Base-by-base conservation (phyloP, 2,329 filamentous ascomycete genomes). In the Lecanosticta acicola region DNA sequence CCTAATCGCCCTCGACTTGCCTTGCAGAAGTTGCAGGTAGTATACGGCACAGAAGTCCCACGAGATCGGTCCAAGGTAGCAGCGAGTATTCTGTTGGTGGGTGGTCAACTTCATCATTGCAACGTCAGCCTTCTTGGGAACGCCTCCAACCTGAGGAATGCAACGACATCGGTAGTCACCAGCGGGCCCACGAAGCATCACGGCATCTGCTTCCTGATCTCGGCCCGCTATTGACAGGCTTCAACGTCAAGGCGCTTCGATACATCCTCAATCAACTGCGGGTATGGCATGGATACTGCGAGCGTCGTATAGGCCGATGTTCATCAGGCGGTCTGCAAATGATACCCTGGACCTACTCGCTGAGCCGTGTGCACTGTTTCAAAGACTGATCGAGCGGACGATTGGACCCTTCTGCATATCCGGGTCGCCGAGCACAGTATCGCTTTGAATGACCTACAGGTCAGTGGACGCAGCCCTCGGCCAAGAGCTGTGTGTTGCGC, bases 131-230 rank as follows among this genome's bases (percentile, higher is more conserved):
- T 26, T 47, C 41, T 21, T 24, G 46, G 48, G 52, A 60, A 58
- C 57, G 55, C 58, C 57, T 60, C 57, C 44, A 46, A 44, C 46
- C 35, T 39, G 43, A 57, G 59, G 59, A 62, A 60, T 62, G 59
- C 56, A 57, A 56, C 55, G 44, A 32, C 39, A 47, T 44, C 53
- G 49, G 51, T 47, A 48, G 26, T 44, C 42, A 8, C 40, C 47
- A 42, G 21, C 39, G 32, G 37, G 38, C 14, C 24, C 39, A 26
- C 20, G n/a, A 39, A 21, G 29, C 39, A 34, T 45, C 16, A 16
- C 41, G 37, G 18, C 38, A 14, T 43, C 41, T 39, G 41, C 49
- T 45, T 39, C 4, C 35, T 16, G 3, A 37, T 19, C n/a, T n/a
- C n/a, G 41, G 36, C 32, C 38, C 41, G 21, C 39, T 43, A 42